phyloP scores from a whole-genome alignment of 2,329 filamentous ascomycete species.

The Fusarium austroafricanum region DNA sequence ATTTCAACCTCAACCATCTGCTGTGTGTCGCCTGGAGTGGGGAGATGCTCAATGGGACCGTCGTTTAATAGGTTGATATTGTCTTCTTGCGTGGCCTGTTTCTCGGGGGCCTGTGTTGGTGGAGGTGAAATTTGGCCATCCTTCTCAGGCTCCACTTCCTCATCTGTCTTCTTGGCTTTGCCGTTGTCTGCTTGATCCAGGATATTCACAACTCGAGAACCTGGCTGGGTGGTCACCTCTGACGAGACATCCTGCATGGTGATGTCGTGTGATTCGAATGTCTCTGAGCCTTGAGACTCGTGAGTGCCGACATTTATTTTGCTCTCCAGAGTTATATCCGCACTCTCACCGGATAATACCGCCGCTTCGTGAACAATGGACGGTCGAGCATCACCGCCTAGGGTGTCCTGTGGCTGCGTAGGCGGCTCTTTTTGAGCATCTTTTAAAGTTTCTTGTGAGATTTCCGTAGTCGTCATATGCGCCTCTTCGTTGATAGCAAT shows the following conservation, averaged over 20 bases:
- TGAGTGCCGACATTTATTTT: conserved; percentile 3
- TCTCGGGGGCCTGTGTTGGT: conserved; percentile 32
- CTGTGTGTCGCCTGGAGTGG: conserved; percentile 43
- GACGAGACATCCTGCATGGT: conserved; percentile 30
- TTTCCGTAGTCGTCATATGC: conserved; percentile 13
- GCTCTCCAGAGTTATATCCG: conserved; percentile 1
- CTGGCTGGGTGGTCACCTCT: conserved; percentile 5
- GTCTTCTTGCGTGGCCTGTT: conserved; percentile 27
- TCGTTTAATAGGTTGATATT: conserved; percentile 19
- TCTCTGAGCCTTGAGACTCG: conserved; percentile 10
- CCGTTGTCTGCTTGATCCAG: conserved; percentile 7
- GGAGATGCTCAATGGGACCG: conserved; percentile 27
- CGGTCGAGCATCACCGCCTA: conserved; percentile 15
- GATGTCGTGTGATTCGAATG: conserved; percentile 25
- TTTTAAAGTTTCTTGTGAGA: conserved; percentile 1
- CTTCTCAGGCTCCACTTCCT: neutral
- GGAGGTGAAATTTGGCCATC: conserved; percentile 41
- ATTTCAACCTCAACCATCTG: conserved; percentile 31
- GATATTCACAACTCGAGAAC: conserved; percentile 2
- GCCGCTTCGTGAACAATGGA: conserved; percentile 8
- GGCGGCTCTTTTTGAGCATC: conserved; percentile 7
- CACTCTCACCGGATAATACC: neutral
- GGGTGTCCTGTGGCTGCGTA: conserved; percentile 16
- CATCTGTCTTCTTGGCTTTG: neutral
- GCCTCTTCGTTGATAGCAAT: conserved; percentile 18